Base-by-base conservation (phyloP, 352 stramenopile genomes). In the Globisporangium rhizosaccharum region DNA sequence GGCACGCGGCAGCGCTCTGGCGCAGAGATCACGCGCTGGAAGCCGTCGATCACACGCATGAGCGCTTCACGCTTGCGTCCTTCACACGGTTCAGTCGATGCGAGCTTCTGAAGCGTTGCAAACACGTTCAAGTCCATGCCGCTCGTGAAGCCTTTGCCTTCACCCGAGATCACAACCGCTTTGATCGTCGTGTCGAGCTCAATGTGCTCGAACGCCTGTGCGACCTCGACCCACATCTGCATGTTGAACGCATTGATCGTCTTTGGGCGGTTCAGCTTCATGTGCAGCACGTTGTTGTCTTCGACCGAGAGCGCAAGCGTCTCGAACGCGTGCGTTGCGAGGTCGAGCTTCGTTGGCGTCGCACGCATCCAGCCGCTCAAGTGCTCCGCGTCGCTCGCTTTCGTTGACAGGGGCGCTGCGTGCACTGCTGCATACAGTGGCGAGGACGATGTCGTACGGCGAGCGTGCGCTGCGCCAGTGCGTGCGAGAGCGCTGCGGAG, bases 91-190 rank as follows among this genome's bases (percentile, higher is more conserved):
- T 92, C 80, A 8, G 65, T 51, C 25, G 62, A 63, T 39, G 79
- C 71, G 44, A 92, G 59, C 55, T 87, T 71, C 59, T 91, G 82
- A 68, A 96, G 79, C 56, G 75, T 71, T 3, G 77, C 71, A 53
- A 96, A 96, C 25, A 96, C 83, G 51, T 87, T 74, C 23, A 96
- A 71, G 60, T 96, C 88, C 87, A 96, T 96, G 56, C 88, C 88
- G 58, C 85, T 92, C 47, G 82, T 89, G 70, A 96, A 96, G 1
- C 70, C 76, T 39, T 76, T 72, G n/a, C 85, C 85, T 60, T 89
- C 71, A 23, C 88, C 87, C 23, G 82, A 89, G 47, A 96, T 66
- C 12, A 96, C 61, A 15, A 96, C 80, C 15, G 76, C 81, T 51
- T 79, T 82, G 50, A 94, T 82, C 62, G 68, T 84, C 62, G 73